Evolutionary conservation across 192 early-diverging fungal species (phyloP).

Genomic region (Coemansia sp.): DNA sequence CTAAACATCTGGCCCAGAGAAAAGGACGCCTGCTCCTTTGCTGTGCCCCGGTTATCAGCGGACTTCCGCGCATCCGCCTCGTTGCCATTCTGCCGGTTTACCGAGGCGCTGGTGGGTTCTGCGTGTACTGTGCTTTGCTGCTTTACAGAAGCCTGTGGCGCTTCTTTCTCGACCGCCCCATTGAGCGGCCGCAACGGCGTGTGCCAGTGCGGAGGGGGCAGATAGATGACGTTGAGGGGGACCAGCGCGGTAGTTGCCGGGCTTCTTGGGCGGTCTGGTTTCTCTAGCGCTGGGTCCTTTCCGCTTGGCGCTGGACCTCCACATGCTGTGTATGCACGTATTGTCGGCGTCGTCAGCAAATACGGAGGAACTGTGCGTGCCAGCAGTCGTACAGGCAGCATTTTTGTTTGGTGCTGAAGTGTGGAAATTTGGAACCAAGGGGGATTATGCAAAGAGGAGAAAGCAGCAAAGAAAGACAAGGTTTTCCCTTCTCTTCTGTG

Average conservation of each 20-base stretch:
- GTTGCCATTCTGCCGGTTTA: not conserved
- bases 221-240: conserved; percentile 45
- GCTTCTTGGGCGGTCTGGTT: not conserved
- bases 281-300: not conserved
- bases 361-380: not conserved
- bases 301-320: not conserved
- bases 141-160: not conserved
- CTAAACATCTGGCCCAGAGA: not conserved
- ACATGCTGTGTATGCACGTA: not conserved
- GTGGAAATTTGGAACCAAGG: not conserved
- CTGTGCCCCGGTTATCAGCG: not conserved
- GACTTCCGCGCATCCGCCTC: not conserved
- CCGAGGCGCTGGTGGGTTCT: not conserved
- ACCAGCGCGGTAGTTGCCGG: conserved; percentile 23
- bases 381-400: not conserved
- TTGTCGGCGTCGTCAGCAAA: not conserved
- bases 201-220: conserved; percentile 52
- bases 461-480: not conserved
- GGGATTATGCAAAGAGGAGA: not conserved
- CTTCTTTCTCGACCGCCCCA: not conserved
- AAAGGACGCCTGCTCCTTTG: not conserved
- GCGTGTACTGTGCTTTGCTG: not conserved
- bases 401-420: not conserved
- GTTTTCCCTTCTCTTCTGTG: too few relatives aligned
- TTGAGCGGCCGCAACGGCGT: conserved; percentile 18